Base-by-base conservation (phyloP, 169 alveolate genomes). In the Theileria orientalis region DNA sequence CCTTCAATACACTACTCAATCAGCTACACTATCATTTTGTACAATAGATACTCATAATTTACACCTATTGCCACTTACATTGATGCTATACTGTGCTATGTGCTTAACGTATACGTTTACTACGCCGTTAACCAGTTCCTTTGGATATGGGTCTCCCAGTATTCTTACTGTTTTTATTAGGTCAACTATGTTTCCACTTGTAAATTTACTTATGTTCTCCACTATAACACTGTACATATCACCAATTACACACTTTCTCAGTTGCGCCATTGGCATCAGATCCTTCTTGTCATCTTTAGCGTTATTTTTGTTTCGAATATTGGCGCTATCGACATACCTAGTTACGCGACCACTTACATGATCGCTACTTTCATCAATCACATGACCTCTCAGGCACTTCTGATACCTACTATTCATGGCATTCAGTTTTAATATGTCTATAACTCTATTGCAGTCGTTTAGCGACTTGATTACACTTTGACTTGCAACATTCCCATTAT, bases 61-160 rank as follows among this genome's bases (percentile, higher is more conserved):
- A n/a, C n/a, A n/a, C n/a, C n/a, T n/a, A n/a, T n/a, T n/a, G n/a
- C 2, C 1, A 21, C n/a, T 21, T 61, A 67, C 75, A n/a, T 67
- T 33, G 19, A 67, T 35, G 14, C 32, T 46, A 51, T 49, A 67
- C 25, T 67, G 75, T 19, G 75, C 40, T 46, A 67, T 67, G 40
- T 67, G 62, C 29, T 67, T 67, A 2, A 67, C 52, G 46, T 49
- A 67, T 44, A 47, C 67, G n/a, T 27, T 46, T 7, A 41, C 2
- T 27, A 67, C 16, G 7, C 9, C 2, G n/a, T 46, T 33, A 19
- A 67, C n/a, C 27, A 67, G 14, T 21, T 44, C 41, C 25, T 2
- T 3, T n/a, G 75, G 75, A 67, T 51, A 67, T 7, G 75, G 75
- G 14, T 46, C 69, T 27, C 75, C 75, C 9, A 67, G 23, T 35